These are phyloP conservation scores for Gonapodya sp. DNA, from an alignment of 192 early-diverging fungal genomes.

Conservation along the genomic window DNA sequence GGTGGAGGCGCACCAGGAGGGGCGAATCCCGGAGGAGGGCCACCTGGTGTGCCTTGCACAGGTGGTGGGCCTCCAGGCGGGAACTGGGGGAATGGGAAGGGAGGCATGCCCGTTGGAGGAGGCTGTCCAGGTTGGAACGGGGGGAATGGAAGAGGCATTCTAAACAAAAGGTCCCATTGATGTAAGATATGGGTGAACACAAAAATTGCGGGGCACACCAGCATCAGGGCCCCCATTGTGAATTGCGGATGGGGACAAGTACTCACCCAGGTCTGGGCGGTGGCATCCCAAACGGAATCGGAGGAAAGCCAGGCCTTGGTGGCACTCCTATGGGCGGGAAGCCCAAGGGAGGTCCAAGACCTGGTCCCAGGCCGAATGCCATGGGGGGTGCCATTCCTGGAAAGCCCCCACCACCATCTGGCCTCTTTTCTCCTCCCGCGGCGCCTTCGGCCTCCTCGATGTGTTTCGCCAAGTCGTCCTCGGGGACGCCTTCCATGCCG, in stretches of 20 bases:
- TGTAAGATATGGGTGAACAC: slow-evolving; percentile 12
- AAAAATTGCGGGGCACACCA: no score
- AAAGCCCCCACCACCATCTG: slow-evolving; percentile 19
- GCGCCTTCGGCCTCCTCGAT: slow-evolving; percentile 24
- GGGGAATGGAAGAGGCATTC: slow-evolving; percentile 25
- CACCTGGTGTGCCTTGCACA: slow-evolving; percentile 12
- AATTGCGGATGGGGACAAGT: not conserved
- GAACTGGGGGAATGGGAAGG: slow-evolving; percentile 6
- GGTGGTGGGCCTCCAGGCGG: slow-evolving; percentile 19
- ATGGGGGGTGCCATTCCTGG: slow-evolving; percentile 12
- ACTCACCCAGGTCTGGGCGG: not conserved
- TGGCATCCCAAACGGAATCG: slow-evolving; percentile 1
- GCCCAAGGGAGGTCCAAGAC: not conserved
- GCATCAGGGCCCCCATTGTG: not conserved
- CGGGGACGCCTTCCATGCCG: slow-evolving; percentile 87
- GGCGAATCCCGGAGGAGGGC: slow-evolving; percentile 11
- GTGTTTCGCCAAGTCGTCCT: slow-evolving; percentile 64
- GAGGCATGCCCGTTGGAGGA: slow-evolving; percentile 10
- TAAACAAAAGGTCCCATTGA: no score
- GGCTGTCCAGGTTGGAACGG: slow-evolving; percentile 22
- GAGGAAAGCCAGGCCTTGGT: slow-evolving; percentile 22
- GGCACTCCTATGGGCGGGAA: slow-evolving; percentile 3
- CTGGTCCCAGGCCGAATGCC: slow-evolving; percentile 6
- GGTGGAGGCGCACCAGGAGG: slow-evolving; percentile 31
- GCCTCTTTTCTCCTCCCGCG: slow-evolving; percentile 11